phyloP scores from a whole-genome alignment of 2,329 filamentous ascomycete species.

The Alternaria solani region DNA sequence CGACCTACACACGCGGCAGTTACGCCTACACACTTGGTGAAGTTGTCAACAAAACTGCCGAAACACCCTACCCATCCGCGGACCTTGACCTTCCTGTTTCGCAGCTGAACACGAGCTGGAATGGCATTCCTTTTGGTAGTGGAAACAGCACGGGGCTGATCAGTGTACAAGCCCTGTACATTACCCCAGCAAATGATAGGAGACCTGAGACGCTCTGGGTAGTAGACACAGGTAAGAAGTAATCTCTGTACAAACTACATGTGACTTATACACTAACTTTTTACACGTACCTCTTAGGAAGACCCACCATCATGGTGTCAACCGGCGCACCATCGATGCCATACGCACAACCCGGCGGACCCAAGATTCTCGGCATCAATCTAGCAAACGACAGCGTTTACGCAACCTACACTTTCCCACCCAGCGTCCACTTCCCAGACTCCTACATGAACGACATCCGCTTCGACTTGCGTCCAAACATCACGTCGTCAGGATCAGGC shows the following conservation, averaged over 20 bases:
- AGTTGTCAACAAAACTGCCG: conserved; percentile 57
- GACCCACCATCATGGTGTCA: conserved; percentile 48
- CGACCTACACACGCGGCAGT: conserved; percentile 58
- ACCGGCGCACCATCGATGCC: conserved; percentile 38
- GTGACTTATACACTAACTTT: no score
- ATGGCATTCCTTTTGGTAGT: conserved; percentile 57
- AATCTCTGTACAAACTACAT: no score
- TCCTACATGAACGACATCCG: conserved; percentile 63
- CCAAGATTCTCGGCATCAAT: conserved; percentile 61
- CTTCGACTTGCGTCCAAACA: conserved; percentile 56
- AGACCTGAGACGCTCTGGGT: conserved; percentile 55
- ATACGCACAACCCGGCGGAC: conserved; percentile 54
- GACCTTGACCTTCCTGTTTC: conserved; percentile 56
- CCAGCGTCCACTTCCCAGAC: conserved; percentile 54
- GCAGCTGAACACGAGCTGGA: conserved; percentile 53
- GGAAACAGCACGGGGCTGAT: conserved; percentile 56
- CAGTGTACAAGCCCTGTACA: conserved; percentile 60
- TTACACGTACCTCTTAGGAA: conserved; percentile 24
- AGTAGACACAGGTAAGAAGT: conserved; percentile 54
- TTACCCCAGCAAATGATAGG: conserved; percentile 53
- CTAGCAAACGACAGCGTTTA: conserved; percentile 57
- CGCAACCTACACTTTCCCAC: conserved; percentile 59
- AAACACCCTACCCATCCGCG: conserved; percentile 56
- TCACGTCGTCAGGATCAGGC: conserved; percentile 54
- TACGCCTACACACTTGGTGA: conserved; percentile 60